phyloP scores from a whole-genome alignment of 345 rosid genomes.

The Rhodamnia argentea region DNA sequence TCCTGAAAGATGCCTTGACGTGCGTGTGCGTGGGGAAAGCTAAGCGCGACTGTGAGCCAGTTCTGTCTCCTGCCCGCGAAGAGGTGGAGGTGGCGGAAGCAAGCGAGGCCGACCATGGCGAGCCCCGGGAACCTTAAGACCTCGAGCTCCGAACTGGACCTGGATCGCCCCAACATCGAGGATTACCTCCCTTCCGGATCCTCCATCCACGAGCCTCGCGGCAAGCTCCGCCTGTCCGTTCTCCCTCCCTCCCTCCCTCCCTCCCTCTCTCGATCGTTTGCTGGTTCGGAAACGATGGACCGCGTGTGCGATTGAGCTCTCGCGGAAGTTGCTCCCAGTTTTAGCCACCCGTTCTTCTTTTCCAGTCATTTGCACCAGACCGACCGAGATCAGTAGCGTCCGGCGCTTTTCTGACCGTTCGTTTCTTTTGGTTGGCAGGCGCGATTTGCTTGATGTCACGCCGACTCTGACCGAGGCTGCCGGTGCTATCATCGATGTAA shows the following conservation, averaged over 20 bases:
- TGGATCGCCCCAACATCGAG: slow-evolving; percentile 82
- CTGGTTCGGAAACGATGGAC: background rate
- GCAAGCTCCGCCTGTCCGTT: slow-evolving; percentile 74
- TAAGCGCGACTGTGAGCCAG: background rate
- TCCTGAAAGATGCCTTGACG: background rate
- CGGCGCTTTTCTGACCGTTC: background rate
- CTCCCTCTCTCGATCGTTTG: background rate
- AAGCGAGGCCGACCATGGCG: background rate
- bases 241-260: background rate
- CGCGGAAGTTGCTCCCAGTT: too few relatives aligned
- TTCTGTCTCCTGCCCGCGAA: background rate
- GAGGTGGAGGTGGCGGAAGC: background rate
- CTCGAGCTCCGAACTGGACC: slow-evolving; percentile 72
- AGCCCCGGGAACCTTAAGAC: slow-evolving; percentile 21
- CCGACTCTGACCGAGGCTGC: slow-evolving; percentile 93
- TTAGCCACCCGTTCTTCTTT: background rate
- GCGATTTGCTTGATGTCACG: slow-evolving; percentile 85
- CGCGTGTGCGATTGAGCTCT: background rate
- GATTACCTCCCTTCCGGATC: slow-evolving; percentile 94
- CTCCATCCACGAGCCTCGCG: slow-evolving; percentile 73
- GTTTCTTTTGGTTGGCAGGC: slow-evolving; percentile 21
- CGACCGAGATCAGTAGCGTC: background rate
- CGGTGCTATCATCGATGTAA: slow-evolving; percentile 95
- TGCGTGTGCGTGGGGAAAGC: background rate
- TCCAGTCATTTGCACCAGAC: background rate